These are phyloP conservation scores for Kentomonas sorsogonicus DNA, from an alignment of 208 protist genomes.

Conservation along the genomic window DNA sequence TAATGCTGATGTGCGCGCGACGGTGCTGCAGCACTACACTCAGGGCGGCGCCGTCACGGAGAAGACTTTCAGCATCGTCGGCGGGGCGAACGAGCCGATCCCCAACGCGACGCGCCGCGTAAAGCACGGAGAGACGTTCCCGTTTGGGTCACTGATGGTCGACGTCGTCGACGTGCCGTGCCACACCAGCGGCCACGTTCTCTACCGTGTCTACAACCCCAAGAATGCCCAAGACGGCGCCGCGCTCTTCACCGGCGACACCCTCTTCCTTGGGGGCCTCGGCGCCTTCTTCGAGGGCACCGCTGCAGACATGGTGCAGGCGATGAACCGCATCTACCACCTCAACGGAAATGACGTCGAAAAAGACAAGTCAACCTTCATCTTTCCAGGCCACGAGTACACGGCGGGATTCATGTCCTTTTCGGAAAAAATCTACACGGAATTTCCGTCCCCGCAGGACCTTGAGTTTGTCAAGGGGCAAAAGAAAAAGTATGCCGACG, in stretches of 20 bases:
- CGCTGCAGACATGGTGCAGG: slow-evolving; percentile 65
- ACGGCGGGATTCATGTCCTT: slow-evolving; percentile 79
- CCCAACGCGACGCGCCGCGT: slow-evolving; percentile 60
- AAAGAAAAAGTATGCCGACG: slow-evolving; percentile 31
- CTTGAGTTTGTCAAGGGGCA: slow-evolving; percentile 45
- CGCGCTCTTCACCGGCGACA: slow-evolving; percentile 93
- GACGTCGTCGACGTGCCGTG: slow-evolving; percentile 78
- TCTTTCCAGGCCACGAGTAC: slow-evolving; percentile 90
- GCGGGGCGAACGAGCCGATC: slow-evolving; percentile 68
- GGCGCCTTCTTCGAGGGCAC: slow-evolving; percentile 93
- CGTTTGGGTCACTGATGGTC: slow-evolving; percentile 57
- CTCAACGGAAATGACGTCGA: slow-evolving; percentile 30
- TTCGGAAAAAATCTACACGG: slow-evolving; percentile 21
- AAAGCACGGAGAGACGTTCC: slow-evolving; percentile 47
- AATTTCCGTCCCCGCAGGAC: slow-evolving; percentile 12
- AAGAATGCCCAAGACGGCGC: slow-evolving; percentile 28
- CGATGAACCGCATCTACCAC: slow-evolving; percentile 59
- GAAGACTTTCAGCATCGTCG: slow-evolving; percentile 66
- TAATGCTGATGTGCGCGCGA: slow-evolving; percentile 50
- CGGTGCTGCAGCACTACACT: slow-evolving; percentile 14
- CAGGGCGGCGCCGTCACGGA: slow-evolving; percentile 2
- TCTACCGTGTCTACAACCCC: slow-evolving; percentile 47
- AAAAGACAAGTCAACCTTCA: slow-evolving; percentile 44
- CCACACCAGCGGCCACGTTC: slow-evolving; percentile 85
- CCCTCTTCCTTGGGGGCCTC: slow-evolving; percentile 90